These are phyloP conservation scores for Cladosporium austrohemisphaericum DNA, from an alignment of 2,329 filamentous ascomycete genomes.

Conservation along the genomic window DNA sequence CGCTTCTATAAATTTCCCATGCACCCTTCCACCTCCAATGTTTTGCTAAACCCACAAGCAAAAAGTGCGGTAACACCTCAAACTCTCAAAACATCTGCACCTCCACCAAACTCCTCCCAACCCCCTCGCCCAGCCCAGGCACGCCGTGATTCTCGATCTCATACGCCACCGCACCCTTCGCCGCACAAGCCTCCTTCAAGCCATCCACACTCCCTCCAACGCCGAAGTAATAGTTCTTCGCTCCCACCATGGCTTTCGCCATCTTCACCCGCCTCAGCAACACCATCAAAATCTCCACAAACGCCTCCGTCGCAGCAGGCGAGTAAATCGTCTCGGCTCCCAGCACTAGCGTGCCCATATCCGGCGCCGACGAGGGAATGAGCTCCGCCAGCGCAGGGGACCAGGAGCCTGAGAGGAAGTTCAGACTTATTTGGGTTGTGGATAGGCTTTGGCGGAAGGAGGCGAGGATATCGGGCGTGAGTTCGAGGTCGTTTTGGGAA, in stretches of 20 bases:
- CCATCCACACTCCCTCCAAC: slow-evolving; percentile 79
- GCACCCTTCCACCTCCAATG: too few species aligned
- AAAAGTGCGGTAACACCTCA: too few species aligned
- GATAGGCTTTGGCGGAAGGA: slow-evolving; percentile 57
- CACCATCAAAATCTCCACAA: slow-evolving; percentile 62
- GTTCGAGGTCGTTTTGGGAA: slow-evolving; percentile 57
- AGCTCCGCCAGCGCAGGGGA: slow-evolving; percentile 58
- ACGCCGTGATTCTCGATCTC: slow-evolving; percentile 48
- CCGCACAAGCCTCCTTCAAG: slow-evolving; percentile 51
- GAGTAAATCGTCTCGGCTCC: slow-evolving; percentile 83
- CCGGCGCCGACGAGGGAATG: slow-evolving; percentile 40
- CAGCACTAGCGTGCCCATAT: slow-evolving; percentile 54
- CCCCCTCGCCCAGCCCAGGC: slow-evolving; percentile 38
- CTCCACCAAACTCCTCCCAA: slow-evolving; percentile 47
- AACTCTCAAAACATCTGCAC: slow-evolving; percentile 38
- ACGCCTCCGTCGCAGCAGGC: slow-evolving; percentile 64
- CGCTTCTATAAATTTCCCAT: too few species aligned
- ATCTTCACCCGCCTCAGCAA: slow-evolving; percentile 52
- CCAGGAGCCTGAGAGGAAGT: slow-evolving; percentile 74
- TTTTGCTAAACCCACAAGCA: too few species aligned
- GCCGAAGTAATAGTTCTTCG: slow-evolving; percentile 79
- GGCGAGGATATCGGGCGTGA: slow-evolving; percentile 55
- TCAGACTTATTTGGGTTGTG: slow-evolving; percentile 52
- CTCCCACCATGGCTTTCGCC: slow-evolving; percentile 64
- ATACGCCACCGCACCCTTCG: slow-evolving; percentile 42